Evolutionary conservation across 2,329 filamentous ascomycete genomes (phyloP).

Genomic region (Graphilbum fragrans): DNA sequence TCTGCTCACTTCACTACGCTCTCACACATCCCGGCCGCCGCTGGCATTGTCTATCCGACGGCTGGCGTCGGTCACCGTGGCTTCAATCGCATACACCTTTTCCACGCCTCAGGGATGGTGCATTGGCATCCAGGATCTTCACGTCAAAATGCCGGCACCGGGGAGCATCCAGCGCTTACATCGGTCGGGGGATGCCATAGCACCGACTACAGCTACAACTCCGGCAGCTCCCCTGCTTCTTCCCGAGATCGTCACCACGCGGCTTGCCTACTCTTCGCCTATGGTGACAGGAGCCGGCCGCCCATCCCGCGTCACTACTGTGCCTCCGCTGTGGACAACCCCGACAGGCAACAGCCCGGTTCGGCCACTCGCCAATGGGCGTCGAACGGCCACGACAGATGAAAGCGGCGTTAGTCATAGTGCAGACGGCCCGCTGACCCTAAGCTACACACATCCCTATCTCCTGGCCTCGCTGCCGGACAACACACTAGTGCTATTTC

Average conservation of each 20-base stretch:
- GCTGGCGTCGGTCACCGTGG: conserved; percentile 51
- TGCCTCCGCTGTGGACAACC: not conserved
- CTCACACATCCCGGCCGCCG: conserved; percentile 66
- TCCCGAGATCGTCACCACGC: conserved; percentile 24
- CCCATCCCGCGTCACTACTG: not conserved
- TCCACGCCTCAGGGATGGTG: conserved; percentile 74
- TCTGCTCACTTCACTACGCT: conserved; percentile 67
- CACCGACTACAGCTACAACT: not conserved
- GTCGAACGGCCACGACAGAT: too few relatives aligned
- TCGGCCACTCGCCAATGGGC: not conserved
- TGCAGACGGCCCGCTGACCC: conserved; percentile 39
- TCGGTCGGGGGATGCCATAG: not conserved
- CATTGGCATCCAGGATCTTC: conserved; percentile 81
- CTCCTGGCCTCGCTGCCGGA: conserved; percentile 73
- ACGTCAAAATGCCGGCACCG: conserved; percentile 30
- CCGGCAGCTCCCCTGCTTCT: not conserved
- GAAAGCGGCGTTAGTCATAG: not conserved
- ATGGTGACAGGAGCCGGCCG: not conserved
- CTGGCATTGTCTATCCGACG: conserved; percentile 73
- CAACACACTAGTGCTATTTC: conserved; percentile 74
- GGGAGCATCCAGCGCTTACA: conserved; percentile 7
- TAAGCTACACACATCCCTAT: conserved; percentile 72
- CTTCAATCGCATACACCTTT: conserved; percentile 78
- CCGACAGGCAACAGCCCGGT: not conserved
- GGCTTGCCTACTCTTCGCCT: conserved; percentile 26